Conservation (phyloP, 2,329 filamentous ascomycete species). For the Thelonectria blattea region DNA sequence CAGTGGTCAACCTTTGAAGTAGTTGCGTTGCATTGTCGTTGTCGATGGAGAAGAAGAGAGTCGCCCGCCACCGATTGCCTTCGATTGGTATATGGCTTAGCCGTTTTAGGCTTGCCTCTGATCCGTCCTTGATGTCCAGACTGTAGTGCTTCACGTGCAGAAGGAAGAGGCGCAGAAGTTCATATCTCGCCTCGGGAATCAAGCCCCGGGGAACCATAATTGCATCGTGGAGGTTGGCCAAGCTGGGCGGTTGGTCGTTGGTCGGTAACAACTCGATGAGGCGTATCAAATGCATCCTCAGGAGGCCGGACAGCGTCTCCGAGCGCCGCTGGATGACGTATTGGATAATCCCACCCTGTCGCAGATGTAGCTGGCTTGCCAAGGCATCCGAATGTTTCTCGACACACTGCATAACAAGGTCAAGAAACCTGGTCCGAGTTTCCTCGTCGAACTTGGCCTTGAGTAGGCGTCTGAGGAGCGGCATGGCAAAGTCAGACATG, state of each 20-base stretch:
- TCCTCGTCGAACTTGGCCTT: conserved; percentile 21
- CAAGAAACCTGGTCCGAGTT: conserved; percentile 24
- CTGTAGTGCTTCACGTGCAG: conserved; percentile 22
- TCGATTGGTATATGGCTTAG: conserved; percentile 2
- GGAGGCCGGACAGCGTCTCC: neutral
- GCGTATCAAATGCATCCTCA: conserved; percentile 14
- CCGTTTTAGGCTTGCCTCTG: conserved; percentile 5
- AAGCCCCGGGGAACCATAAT: neutral
- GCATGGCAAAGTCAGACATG: conserved; percentile 27
- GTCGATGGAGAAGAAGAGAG: conserved; percentile 24
- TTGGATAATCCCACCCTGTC: conserved; percentile 11
- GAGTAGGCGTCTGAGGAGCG: conserved; percentile 29
- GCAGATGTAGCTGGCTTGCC: neutral
- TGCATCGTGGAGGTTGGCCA: neutral
- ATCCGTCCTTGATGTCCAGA: conserved; percentile 34
- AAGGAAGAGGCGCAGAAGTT: conserved; percentile 33
- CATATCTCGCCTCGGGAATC: conserved; percentile 21
- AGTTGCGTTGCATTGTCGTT: conserved; percentile 19
- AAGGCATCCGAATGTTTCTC: conserved; percentile 11
- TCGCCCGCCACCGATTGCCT: conserved; percentile 21
- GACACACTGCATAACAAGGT: conserved; percentile 22
- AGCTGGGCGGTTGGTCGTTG: neutral
- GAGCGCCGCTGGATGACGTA: conserved; percentile 26
- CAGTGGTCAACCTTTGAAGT: conserved; percentile 25
- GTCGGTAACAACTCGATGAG: conserved; percentile 14